Evolutionary conservation across 2,329 filamentous ascomycete genomes (phyloP), one percentile per base, ranked within the genome.

Genomic region (Fusarium burgessii): DNA sequence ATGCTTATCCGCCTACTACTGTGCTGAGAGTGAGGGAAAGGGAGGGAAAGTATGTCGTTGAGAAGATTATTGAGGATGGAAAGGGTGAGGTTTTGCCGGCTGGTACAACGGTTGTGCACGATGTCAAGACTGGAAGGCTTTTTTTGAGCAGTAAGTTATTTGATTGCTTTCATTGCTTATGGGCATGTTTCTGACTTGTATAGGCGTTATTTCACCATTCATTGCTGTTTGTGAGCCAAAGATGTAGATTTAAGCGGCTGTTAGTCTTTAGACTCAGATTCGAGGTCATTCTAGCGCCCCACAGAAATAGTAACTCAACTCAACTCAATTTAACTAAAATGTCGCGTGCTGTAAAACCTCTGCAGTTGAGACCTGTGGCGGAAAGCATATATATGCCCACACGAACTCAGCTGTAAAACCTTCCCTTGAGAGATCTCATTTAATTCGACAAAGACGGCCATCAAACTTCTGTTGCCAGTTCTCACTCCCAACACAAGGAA

Each of bases 401-500:
- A 23, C 23, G 23, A 23, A 23, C 23, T 23, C 23, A 23, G 23
- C 23, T 23, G 23, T 23, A 23, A 23, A 23, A 23, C 23, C 23
- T 23, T 23, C 23, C 23, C 23, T 4, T 23, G 6, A 25, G 27
- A 29, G 7, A 29, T 10, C 17, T 55, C 10, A 52, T 15, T 56
- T 46, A 6, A 63, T 43, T 49, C 57, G 73, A 18, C 79, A 80
- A 0, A 80, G 72, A 4, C 50, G 74, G 1, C 77, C 78, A 35
- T 78, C 60, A 0, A 61, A 14, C 0, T 54, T 55, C 33, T 80
- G 70, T 47, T 73, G 54, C 82, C 83, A 85, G 1, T 75, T 72
- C 46, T 85, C 83, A 56, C 80, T 84, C 0, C 85, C 84, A 1
- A 86, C 84, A 58, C 84, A 87, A 1, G 83, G 80, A 15, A 80